Evolutionary conservation across 1,284 basidiomycete genomes (phyloP), one percentile per base, ranked within the genome.

Genomic region (Tilletia walkeri): DNA sequence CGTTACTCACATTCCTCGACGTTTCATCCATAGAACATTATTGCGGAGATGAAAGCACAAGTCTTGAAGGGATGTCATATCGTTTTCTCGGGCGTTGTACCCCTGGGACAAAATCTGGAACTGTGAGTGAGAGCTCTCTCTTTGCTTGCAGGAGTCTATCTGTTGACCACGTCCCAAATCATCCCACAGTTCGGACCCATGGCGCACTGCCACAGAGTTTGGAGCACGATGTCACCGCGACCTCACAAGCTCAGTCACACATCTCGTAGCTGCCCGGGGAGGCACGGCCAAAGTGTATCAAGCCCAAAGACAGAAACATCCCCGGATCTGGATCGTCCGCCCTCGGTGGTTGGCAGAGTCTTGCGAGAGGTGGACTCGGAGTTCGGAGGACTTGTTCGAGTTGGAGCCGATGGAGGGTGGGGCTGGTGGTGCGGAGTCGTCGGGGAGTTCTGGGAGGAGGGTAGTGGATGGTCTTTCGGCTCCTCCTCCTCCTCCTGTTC

Each of bases 71-170:
- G 91, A 34, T 88, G 90, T 59, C 88, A 91, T 77, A 88, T 99
- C 36, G 87, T 95, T 39, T 98, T 99, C 84, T 96, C 95, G 0
- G 92, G 93, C 67, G 89, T 99, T 59, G 94, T 98, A 70, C 94
- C 95, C 1, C 88, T 95, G 34, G 90, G 93, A 74, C 89, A 89
- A 7, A 86, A 86, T 72, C 90, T 92, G 38, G 90, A 94, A 81
- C 86, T 76, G 84, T 86, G 71, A 75, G 84, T 18, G 50, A 5
- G 7, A 24, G 24, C 24, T 2, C 24, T 30, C 24, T 30, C 24
- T 30, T 30, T 30, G 2, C 24, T 30, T 30, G 24, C 24, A 30
- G 24, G 24, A 2, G 24, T 30, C 24, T 30, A 30, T 30, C 24
- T 30, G 24, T 30, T 30, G 24, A 30, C 24, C 24, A 16, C 30